A percentile compares a stretch with the other conserved stretches of the same genome.
Conservation (phyloP, 139 green algal genomes). For the Coelastrella sp. region DNA sequence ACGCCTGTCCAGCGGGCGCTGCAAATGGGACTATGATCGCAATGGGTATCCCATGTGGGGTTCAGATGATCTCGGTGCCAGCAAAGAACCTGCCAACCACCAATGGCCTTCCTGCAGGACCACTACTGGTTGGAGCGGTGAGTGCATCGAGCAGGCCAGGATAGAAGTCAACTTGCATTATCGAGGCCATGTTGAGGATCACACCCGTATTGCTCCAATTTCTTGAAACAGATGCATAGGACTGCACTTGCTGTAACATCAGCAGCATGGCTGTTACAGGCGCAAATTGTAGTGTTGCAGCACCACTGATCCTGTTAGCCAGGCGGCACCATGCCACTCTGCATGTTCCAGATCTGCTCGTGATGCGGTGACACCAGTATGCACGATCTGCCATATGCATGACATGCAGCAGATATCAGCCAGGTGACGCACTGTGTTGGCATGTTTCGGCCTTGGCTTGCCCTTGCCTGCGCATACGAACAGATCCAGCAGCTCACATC, state of each 20-base stretch:
- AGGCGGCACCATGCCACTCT: no score
- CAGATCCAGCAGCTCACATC: neutral
- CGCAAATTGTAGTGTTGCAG: neutral
- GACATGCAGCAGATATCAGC: neutral
- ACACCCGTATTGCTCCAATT: neutral
- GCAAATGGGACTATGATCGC: slow-evolving; percentile 7
- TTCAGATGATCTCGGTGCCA: neutral
- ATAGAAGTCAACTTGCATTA: neutral
- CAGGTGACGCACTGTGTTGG: neutral
- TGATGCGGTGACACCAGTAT: no score
- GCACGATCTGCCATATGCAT: neutral
- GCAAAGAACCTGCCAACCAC: neutral
- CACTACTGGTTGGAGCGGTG: neutral
- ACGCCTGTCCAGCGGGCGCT: neutral
- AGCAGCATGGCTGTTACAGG: neutral
- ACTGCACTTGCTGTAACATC: neutral
- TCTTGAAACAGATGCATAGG: neutral
- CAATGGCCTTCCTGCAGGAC: neutral
- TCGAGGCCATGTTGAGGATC: neutral
- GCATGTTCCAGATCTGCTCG: no score
- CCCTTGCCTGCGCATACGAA: neutral
- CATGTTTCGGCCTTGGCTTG: neutral
- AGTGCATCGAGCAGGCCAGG: neutral
- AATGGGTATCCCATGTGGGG: slow-evolving; percentile 25
- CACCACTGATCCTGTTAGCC: no score